Evolutionary conservation across 305 asterid species (phyloP), one percentile per base, ranked within the genome.

Genomic region (Fraxinus angustifolia): DNA sequence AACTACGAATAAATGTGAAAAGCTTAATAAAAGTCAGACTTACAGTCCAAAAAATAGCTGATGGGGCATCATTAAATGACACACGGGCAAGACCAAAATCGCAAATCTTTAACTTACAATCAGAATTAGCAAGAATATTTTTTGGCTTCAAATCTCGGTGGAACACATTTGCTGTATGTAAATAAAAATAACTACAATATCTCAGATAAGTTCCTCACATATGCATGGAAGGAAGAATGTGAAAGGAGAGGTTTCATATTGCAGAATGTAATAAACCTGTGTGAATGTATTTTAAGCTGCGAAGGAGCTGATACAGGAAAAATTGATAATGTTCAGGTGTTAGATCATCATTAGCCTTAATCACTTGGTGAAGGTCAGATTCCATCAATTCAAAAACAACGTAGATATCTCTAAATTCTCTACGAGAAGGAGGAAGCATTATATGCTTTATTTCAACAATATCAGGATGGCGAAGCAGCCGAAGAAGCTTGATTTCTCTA

Each of bases 41-140:
- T 50, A 50, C 82, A 10, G 82, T 80, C 82, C 82, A 80, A 60
- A 80, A 80, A 70, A 72, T 72, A n/a, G 82, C 78, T 19, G 82
- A 80, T 28, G 82, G 82, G 73, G 82, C 82, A 80, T 80, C 82
- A 72, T 80, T 80, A 80, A 80, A 80, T 45, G 82, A 80, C 48
- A 80, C 82, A 45, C 82, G 82, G 48, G 82, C 82, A 70, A 80
- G 71, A 33, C 78, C 82, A 72, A 80, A 80, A 71, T 80, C 82
- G 23, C 82, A 80, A 33, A 80, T 80, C 78, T 80, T 72, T 70
- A 80, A 80, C 72, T 80, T 72, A 58, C 82, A 80, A 36, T 80
- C 82, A 33, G 78, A 50, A 14, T 80, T 80, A 17, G 78, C 82
- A 80, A 80, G 82, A 38, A 80, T 80, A 50, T 80, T 80, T 56